Conservation (phyloP, 202 grass and related monocot genomes). For the Alloteropsis angusta region DNA sequence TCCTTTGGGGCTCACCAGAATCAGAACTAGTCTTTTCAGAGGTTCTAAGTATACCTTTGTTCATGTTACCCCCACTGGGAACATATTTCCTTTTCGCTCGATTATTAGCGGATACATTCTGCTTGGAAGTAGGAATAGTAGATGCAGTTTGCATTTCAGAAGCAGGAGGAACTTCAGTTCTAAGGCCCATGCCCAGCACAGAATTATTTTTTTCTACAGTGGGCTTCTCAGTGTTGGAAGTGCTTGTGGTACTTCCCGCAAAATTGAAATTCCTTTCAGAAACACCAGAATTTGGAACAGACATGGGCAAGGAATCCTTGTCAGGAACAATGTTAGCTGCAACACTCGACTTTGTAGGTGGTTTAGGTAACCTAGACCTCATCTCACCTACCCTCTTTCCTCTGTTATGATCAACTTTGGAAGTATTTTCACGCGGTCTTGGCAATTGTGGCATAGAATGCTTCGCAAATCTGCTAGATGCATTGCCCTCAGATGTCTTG, state of each 20-base stretch:
- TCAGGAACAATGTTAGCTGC: conserved; percentile 24
- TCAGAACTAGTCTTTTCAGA: conserved; percentile 41
- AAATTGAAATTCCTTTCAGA: conserved; percentile 29
- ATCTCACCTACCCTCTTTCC: conserved; percentile 44
- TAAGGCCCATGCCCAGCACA: conserved; percentile 7
- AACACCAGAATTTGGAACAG: conserved; percentile 24
- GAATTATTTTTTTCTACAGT: conserved; percentile 31
- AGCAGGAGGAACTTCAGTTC: conserved; percentile 29
- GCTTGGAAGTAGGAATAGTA: conserved; percentile 34
- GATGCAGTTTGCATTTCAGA: conserved; percentile 29
- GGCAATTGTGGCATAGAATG: conserved; percentile 54
- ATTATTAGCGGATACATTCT: conserved; percentile 18
- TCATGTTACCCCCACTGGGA: conserved; percentile 31
- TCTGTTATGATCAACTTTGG: conserved; percentile 48
- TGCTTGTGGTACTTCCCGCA: conserved; percentile 5
- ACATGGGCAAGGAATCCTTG: conserved; percentile 29
- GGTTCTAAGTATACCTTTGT: conserved; percentile 29
- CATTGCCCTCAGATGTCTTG: conserved; percentile 44
- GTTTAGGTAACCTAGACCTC: conserved; percentile 48
- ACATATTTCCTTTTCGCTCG: conserved; percentile 39
- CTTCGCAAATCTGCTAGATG: conserved; percentile 43
- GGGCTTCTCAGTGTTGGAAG: conserved; percentile 19
- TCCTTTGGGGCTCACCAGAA: conserved; percentile 42
- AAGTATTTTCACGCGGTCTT: conserved; percentile 29
- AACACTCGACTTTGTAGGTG: conserved; percentile 42